Base-by-base conservation (phyloP, 176 grass and related monocot genomes). In the Bolboschoenus planiculmis region DNA sequence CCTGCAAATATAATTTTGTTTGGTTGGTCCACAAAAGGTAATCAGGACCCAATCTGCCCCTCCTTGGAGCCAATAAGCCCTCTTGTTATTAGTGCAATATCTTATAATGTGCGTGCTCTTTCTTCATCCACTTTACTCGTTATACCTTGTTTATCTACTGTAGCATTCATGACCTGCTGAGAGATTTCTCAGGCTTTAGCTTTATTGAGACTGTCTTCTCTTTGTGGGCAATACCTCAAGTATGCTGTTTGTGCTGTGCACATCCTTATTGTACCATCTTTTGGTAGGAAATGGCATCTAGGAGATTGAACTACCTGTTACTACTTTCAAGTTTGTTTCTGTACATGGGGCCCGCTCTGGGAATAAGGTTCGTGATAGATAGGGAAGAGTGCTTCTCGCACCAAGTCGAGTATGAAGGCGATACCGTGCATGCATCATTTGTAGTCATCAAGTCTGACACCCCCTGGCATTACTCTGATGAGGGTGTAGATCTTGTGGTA, bases 401-500 rank as follows among this genome's bases (percentile, higher is more conserved):
- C 72, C 83, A 85, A 20, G 90, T 93, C 10, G 91, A 92, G 14
- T 98, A 93, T 50, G 82, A 95, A 86, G 95, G 95, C 36, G 95
- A 98, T 68, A 98, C 84, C 2, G 75, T 98, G 82, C 89, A 90
- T 82, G 87, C 88, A 1, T 98, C 92, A 33, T 98, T 98, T 43
- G 95, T 98, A 20, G 92, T 98, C 36, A 98, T 98, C 66, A 95
- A 95, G 86, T 83, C 90, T 1, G 95, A 98, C 1, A 93, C 88
- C n/a, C 88, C 95, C 15, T 95, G 95, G 92, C 95, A 93, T 87
- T 98, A 90, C 64, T 86, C 83, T 2, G 86, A 91, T 36, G 95
- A 93, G 47, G 95, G 95, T 64, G 89, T 98, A 47, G 92, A 98
- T 87, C 87, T 97, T 82, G 92, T 94, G 95, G 95, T 97, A 91